Evolutionary conservation across 2,329 filamentous ascomycete genomes (phyloP), one percentile per base, ranked within the genome.

Genomic region (Venturia oleaginea): DNA sequence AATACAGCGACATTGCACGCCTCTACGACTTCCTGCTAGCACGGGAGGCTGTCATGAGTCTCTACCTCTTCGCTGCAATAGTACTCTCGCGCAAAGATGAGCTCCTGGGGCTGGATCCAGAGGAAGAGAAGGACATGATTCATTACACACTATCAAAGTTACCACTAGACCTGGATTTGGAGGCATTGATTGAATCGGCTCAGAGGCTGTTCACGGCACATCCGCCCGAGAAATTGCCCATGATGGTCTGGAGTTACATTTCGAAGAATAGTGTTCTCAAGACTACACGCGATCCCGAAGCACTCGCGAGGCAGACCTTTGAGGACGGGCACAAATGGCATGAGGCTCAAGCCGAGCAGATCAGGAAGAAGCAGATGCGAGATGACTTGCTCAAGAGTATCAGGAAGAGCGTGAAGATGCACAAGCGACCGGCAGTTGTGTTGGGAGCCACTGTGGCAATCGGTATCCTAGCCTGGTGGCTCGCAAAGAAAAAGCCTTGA

Each of bases 1-100:
- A 88, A 51, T 97, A 96, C 73, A 84, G 85, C 67, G 89, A 93
- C 69, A 97, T 99, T 71, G 85, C 92, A 40, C 86, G 94, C 30
- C 79, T 99, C 0, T 99, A 97, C 74, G 94, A 99, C 77, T 92
- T 93, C 64, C 83, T 99, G 59, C 81, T 99, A 5, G 91, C 93
- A 3, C 85, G 85, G 60, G 91, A 95, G 74, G 91, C 92, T n/a
- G 88, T 90, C 46, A 91, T 96, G 71, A 87, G 87, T 22, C 83
- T 97, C 62, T 99, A 99, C 75, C 82, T 97, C 64, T 97, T 96
- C 76, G 91, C 92, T 0, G 89, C 73, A 72, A 92, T 96, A 67
- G 86, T 96, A 51, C 81, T 96, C 40, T 85, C 87, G 57, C 88
- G 93, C 43, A 87, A 89, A 65, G 83, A 86, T 40, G 92, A 97